Percentiles rank a stretch among this genome's conserved stretches.
These are phyloP conservation scores for Umbilicus rupestris DNA, from an alignment of 164 flowering plant species.

Conservation along the genomic window DNA sequence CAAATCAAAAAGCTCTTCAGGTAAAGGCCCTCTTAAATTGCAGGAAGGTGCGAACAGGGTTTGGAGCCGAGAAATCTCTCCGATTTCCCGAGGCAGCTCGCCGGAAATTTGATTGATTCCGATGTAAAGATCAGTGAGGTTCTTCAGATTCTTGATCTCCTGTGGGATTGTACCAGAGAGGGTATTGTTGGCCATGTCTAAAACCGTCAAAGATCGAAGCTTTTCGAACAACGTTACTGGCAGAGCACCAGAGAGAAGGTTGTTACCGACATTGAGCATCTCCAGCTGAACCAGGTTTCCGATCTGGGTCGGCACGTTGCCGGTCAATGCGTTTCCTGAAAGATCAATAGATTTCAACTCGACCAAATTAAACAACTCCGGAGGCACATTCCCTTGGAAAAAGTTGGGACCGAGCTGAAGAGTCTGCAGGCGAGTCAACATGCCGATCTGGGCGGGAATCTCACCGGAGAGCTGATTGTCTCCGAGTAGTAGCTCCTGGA, in stretches of 20 bases:
- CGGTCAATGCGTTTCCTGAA: slow-evolving; percentile 36
- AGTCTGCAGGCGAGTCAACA: slow-evolving; percentile 30
- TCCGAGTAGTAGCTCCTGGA: slow-evolving; percentile 26
- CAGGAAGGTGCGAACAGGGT: slow-evolving; percentile 39
- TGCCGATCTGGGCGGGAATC: slow-evolving; percentile 31
- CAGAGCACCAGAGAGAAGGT: slow-evolving; percentile 43
- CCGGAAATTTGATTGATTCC: slow-evolving; percentile 61
- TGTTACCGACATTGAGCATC: slow-evolving; percentile 37
- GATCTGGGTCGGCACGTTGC: slow-evolving; percentile 31
- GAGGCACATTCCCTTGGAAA: slow-evolving; percentile 44
- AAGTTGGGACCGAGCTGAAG: slow-evolving; percentile 42
- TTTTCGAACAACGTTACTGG: slow-evolving; percentile 25
- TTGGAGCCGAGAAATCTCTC: slow-evolving; percentile 32
- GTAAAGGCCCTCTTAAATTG: slow-evolving; percentile 50
- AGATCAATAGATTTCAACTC: slow-evolving; percentile 33
- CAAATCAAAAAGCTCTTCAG: slow-evolving; percentile 41
- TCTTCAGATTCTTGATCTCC: slow-evolving; percentile 37
- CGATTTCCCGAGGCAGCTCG: slow-evolving; percentile 47
- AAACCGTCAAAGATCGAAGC: slow-evolving; percentile 27
- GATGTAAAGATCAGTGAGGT: slow-evolving; percentile 47
- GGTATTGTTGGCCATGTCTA: slow-evolving; percentile 58
- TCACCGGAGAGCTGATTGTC: slow-evolving; percentile 42
- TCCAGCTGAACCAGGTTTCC: slow-evolving; percentile 29
- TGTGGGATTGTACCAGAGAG: slow-evolving; percentile 47
- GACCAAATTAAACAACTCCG: slow-evolving; percentile 33